Evolutionary conservation across 192 early-diverging fungal genomes (phyloP), one percentile per base, ranked within the genome.

Genomic region (Rhizoclosmatium sp.): DNA sequence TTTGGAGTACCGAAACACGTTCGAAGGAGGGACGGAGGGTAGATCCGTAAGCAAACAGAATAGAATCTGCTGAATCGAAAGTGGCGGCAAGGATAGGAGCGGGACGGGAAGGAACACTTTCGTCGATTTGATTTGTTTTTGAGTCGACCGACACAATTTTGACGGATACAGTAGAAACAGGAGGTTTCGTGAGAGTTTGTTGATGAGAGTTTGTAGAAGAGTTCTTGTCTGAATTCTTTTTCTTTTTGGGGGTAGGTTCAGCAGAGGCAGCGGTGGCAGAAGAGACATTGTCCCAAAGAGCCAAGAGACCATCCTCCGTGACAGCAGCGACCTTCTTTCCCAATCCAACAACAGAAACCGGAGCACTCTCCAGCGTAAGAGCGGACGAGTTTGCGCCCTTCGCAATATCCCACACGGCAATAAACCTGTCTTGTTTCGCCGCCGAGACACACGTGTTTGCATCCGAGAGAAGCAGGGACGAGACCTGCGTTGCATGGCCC

Each of bases 401-500:
- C 2, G 40, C 49, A 21, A 45, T 14, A 45, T 85, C 79, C 86
- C 86, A 88, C 19, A 83, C 76, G 51, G 74, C 44, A 47, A 88
- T 66, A 76, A 80, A 81, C 7, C 84, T 54, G 71, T 88, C 87
- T 3, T 86, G 76, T 5, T 69, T 64, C 2, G 87, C 84, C 23
- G 76, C 65, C 19, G 87, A 81, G 10, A 82, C 59, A 62, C 59
- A 84, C 19, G 51, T 46, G 14, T 45, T 39, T 31, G 60, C 69
- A 39, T 66, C 73, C 12, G 48, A 59, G 46, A 51, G 47, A 51
- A 84, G 80, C 7, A 31, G 31, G 31, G 79, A 23, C 21, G 59
- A 73, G 39, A 85, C 75, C 19, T 62, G 67, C 9, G 82, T 75
- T 3, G 84, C 84, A 69, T 88, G 87, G 21, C 84, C 87, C 9